Percentiles rank a stretch among this genome's conserved stretches.
Conservation (phyloP, 2,329 filamentous ascomycete species). For the Exophiala sideris region DNA sequence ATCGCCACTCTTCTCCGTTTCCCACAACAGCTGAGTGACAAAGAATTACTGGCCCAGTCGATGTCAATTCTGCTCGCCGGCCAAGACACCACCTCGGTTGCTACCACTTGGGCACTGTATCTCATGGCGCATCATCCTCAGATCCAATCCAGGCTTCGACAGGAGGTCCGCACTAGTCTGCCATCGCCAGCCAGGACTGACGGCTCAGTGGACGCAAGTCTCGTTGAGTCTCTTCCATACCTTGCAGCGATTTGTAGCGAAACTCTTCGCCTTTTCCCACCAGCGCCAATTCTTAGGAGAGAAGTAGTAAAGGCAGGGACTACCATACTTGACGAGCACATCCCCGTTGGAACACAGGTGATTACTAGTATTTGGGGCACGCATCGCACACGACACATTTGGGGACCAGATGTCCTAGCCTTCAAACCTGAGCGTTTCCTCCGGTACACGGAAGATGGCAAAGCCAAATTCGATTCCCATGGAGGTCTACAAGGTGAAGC, state of each 20-base stretch:
- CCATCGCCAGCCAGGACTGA: slow-evolving; percentile 25
- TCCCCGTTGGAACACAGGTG: slow-evolving; percentile 69
- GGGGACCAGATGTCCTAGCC: slow-evolving; percentile 69
- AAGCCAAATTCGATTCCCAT: slow-evolving; percentile 24
- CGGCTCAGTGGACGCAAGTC: slow-evolving; percentile 20
- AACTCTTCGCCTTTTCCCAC: slow-evolving; percentile 67
- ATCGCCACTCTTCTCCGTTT: slow-evolving; percentile 10
- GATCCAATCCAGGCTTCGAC: slow-evolving; percentile 28
- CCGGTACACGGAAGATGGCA: slow-evolving; percentile 32
- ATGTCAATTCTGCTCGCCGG: slow-evolving; percentile 83
- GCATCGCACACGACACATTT: slow-evolving; percentile 66
- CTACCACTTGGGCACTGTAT: slow-evolving; percentile 31
- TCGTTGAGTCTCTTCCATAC: slow-evolving; percentile 71
- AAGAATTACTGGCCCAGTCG: slow-evolving; percentile 78
- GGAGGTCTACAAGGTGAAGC: slow-evolving; percentile 62
- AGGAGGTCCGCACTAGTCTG: slow-evolving; percentile 28
- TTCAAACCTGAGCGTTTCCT: slow-evolving; percentile 81
- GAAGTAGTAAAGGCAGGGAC: slow-evolving; percentile 56
- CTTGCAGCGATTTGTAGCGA: slow-evolving; percentile 77
- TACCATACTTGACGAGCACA: slow-evolving; percentile 58
- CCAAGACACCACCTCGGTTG: slow-evolving; percentile 31
- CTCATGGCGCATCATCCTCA: slow-evolving; percentile 29
- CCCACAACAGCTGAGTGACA: slow-evolving; percentile 59
- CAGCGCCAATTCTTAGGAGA: slow-evolving; percentile 66
- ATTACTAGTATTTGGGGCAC: slow-evolving; percentile 63